These are phyloP conservation scores for Candida sakaeoensis DNA, from an alignment of 805 yeast species.

Conservation along the genomic window DNA sequence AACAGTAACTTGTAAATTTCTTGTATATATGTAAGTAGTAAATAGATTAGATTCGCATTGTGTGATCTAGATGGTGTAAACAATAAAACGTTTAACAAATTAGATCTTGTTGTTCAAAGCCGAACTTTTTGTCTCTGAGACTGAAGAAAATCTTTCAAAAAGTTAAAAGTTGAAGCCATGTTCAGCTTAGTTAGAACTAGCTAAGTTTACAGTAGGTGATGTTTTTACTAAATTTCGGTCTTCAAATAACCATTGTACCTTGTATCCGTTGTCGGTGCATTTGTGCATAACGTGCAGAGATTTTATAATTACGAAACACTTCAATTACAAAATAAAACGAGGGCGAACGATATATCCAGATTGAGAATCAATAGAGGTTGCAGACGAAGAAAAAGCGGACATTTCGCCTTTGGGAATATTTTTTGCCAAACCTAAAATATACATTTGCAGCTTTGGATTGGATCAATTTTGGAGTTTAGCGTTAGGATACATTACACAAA, in stretches of 20 bases:
- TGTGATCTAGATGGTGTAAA: not conserved
- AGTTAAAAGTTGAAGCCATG: not conserved
- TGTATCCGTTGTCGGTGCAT: no score
- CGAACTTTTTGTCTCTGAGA: not conserved
- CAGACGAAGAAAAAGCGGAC: not conserved
- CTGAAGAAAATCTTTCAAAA: not conserved
- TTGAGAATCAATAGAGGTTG: not conserved
- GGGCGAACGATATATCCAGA: not conserved
- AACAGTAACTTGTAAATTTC: constrained; percentile 5
- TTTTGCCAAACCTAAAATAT: not conserved
- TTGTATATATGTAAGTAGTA: not conserved
- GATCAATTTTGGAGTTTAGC: not conserved
- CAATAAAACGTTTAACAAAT: not conserved
- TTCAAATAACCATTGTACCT: no score
- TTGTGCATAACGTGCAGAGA: not conserved
- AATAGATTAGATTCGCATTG: not conserved
- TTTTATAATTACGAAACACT: not conserved
- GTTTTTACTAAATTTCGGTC: no score
- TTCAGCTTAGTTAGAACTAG: not conserved
- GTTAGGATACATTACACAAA: not conserved
- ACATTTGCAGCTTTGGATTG: not conserved
- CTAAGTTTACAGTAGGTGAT: no score
- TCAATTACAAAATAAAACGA: not conserved
- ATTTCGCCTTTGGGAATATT: not conserved
- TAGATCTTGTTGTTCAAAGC: no score